phyloP scores from a whole-genome alignment of 768 basidiomycete species.

The Trametes cubensis region DNA sequence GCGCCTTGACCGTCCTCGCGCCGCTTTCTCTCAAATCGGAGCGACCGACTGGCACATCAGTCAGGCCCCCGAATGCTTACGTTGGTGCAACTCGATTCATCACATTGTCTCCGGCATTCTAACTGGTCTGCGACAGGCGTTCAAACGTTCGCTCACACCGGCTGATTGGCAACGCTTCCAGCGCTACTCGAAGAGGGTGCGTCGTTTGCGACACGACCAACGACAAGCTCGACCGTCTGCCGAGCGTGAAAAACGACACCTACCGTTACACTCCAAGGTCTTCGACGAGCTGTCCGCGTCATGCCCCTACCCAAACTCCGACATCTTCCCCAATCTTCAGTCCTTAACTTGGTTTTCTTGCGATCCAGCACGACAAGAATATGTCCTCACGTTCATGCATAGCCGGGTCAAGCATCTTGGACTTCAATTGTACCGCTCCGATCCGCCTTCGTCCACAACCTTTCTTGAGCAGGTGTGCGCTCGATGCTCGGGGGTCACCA shows the following conservation, averaged over 20 bases:
- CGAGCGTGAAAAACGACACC: conserved; percentile 15
- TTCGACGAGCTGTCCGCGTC: conserved; percentile 58
- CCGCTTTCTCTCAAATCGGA: conserved; percentile 39
- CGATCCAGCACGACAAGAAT: conserved; percentile 30
- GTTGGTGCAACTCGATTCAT: conserved; percentile 5
- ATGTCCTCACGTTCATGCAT: conserved; percentile 59
- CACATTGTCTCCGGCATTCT: neutral
- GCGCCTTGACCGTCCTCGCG: conserved; percentile 53
- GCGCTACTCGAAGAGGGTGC: conserved; percentile 43
- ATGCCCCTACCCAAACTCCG: conserved; percentile 50
- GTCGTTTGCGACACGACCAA: conserved; percentile 28
- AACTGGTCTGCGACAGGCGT: conserved; percentile 23
- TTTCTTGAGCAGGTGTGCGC: conserved; percentile 41
- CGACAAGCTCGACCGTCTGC: conserved; percentile 11
- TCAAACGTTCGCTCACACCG: conserved; percentile 41
- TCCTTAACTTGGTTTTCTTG: conserved; percentile 49
- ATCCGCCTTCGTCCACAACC: conserved; percentile 32
- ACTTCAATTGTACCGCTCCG: conserved; percentile 35
- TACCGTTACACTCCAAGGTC: conserved; percentile 30
- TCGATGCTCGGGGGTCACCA: conserved; percentile 49
- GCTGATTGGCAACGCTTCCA: conserved; percentile 59
- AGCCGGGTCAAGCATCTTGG: conserved; percentile 44
- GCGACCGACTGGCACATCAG: conserved; percentile 8
- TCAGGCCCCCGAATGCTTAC: conserved; percentile 13
- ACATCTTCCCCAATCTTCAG: conserved; percentile 59